These are phyloP conservation scores for Agapanthus africanus DNA, from an alignment of 106 monocot species.

Conservation along the genomic window DNA sequence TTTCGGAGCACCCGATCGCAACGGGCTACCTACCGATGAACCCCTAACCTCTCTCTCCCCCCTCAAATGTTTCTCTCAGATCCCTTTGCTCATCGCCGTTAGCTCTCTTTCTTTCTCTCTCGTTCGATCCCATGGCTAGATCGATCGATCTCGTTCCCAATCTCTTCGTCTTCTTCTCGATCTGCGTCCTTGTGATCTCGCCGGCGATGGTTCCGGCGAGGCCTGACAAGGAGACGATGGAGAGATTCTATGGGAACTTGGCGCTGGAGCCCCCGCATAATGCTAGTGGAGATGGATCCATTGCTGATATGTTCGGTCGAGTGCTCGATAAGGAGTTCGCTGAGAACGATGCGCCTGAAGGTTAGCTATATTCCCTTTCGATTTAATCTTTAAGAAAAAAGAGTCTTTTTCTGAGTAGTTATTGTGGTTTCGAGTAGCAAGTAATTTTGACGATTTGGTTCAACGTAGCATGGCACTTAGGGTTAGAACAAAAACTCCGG, in stretches of 20 bases:
- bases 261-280: conserved; percentile 14
- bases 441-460: too few relatives aligned
- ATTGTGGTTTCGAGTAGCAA: too few relatives aligned
- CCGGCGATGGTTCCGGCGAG: conserved; percentile 20
- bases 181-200: background rate
- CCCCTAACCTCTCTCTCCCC: too few relatives aligned
- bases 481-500: too few relatives aligned
- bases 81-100: too few relatives aligned
- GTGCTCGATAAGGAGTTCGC: conserved; percentile 98
- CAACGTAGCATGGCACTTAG: too few relatives aligned
- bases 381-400: too few relatives aligned
- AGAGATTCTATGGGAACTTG: conserved; percentile 77
- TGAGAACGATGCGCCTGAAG: conserved; percentile 59
- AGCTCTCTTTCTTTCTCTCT: too few relatives aligned
- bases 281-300: conserved; percentile 49
- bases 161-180: conserved; percentile 2
- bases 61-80: too few relatives aligned
- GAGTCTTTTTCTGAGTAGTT: too few relatives aligned
- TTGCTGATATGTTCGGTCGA: conserved; percentile 90
- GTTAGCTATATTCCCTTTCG: conserved; percentile 18
- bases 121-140: conserved; percentile 6
- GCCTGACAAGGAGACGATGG: conserved; percentile 86
- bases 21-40: too few relatives aligned
- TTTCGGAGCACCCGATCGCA: too few relatives aligned
- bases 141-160: background rate